Conservation (phyloP, 2,329 filamentous ascomycete genomes). For the Fusarium sp. region DNA sequence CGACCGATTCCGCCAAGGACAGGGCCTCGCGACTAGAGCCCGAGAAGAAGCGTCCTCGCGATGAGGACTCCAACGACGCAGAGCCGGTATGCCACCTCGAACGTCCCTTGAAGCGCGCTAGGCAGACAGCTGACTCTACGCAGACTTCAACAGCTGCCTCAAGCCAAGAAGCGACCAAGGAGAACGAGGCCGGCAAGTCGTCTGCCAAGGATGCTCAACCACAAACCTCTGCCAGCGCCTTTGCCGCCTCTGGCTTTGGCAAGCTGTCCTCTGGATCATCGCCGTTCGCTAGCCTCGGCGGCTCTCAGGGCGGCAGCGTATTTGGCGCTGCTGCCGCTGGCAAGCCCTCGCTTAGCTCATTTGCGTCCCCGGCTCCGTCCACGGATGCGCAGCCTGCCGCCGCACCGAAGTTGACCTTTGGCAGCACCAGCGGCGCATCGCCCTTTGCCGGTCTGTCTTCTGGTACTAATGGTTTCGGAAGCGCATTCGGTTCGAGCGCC, state of each 20-base stretch:
- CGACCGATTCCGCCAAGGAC: constrained; percentile 57
- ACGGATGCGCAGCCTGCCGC: constrained; percentile 41
- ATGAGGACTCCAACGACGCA: constrained; percentile 53
- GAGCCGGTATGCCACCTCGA: constrained; percentile 45
- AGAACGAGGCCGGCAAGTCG: constrained; percentile 36
- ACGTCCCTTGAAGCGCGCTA: neutral
- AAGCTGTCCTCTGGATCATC: constrained; percentile 70
- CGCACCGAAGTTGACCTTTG: constrained; percentile 60
- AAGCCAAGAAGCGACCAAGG: constrained; percentile 35
- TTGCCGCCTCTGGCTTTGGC: constrained; percentile 72
- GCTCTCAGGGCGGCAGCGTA: constrained; percentile 55
- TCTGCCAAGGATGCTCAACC: constrained; percentile 40
- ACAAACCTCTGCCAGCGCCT: constrained; percentile 65
- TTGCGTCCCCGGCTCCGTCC: constrained; percentile 44
- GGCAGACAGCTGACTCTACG: constrained; percentile 20
- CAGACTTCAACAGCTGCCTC: constrained; percentile 33
- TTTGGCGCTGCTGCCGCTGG: constrained; percentile 56
- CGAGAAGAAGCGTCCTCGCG: constrained; percentile 70
- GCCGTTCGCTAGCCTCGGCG: constrained; percentile 67
- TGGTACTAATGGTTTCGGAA: constrained; percentile 59
- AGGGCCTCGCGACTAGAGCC: constrained; percentile 60
- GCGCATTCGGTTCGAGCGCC: constrained; percentile 51
- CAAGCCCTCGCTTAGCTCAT: constrained; percentile 47
- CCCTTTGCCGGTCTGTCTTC: constrained; percentile 58
- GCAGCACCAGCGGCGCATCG: constrained; percentile 52